A percentile compares a stretch with the other conserved stretches of the same genome.
These are phyloP conservation scores for Trypanosoma boissoni DNA, from an alignment of 208 protist genomes.

Conservation along the genomic window DNA sequence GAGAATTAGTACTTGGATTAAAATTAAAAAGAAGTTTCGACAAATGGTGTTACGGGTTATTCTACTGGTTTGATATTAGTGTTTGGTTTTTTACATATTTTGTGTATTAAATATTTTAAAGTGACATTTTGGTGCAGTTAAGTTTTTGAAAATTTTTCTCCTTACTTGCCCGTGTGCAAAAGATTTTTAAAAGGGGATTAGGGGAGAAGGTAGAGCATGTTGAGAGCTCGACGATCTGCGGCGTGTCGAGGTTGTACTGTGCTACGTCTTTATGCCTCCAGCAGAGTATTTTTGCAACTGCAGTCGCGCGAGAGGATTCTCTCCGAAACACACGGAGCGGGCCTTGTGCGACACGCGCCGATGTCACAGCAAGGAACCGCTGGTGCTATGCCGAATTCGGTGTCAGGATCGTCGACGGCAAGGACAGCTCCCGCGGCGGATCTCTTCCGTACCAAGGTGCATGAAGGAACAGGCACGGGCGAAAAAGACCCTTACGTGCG, in stretches of 20 bases:
- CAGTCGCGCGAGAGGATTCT: constrained; percentile 61
- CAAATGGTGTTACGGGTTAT: no score
- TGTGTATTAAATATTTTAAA: no score
- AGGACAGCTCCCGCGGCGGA: no score
- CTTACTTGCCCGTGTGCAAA: no score
- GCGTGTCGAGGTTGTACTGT: neutral
- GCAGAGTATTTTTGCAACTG: constrained; percentile 9
- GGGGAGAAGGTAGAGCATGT: no score
- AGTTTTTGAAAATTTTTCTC: no score
- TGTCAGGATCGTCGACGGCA: constrained; percentile 43
- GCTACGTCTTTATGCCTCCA: constrained; percentile 10
- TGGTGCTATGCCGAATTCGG: constrained; percentile 7
- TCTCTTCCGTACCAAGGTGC: constrained; percentile 66
- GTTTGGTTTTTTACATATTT: neutral
- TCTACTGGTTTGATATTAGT: neutral
- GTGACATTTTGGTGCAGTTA: no score
- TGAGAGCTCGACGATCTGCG: neutral
- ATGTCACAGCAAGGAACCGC: constrained; percentile 26
- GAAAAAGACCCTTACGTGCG: constrained; percentile 69
- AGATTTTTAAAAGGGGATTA: neutral
- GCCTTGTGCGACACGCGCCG: constrained; percentile 53
- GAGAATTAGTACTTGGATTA: no score
- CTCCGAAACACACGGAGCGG: constrained; percentile 56
- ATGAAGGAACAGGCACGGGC: constrained; percentile 78
- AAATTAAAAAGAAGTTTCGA: no score